Conservation (phyloP, 2,329 filamentous ascomycete genomes). For the Samsoniella hepiali region DNA sequence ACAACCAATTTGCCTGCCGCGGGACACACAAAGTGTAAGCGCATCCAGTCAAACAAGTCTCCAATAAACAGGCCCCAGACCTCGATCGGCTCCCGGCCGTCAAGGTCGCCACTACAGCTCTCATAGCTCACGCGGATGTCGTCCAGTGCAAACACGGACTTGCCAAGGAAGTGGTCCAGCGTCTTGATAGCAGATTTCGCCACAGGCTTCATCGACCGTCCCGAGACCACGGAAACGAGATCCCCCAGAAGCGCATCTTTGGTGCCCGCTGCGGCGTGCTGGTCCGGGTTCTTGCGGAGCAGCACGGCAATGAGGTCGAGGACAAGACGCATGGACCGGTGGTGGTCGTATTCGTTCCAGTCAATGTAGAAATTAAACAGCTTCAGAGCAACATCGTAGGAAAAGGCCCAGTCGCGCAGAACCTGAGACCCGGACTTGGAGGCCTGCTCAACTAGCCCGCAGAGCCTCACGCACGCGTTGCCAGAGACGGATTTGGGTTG, state of each 20-base stretch:
- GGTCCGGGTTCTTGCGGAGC: slow-evolving; percentile 47
- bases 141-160: slow-evolving; percentile 50
- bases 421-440: slow-evolving; percentile 45
- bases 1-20: slow-evolving; percentile 60
- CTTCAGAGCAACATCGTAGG: slow-evolving; percentile 42
- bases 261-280: slow-evolving; percentile 34
- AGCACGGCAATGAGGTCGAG: slow-evolving; percentile 55
- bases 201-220: slow-evolving; percentile 58
- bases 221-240: slow-evolving; percentile 57
- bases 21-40: slow-evolving; percentile 55
- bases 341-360: slow-evolving; percentile 64
- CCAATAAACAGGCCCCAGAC: slow-evolving; percentile 51
- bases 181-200: slow-evolving; percentile 69
- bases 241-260: slow-evolving; percentile 47
- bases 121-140: slow-evolving; percentile 45
- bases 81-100: slow-evolving; percentile 21
- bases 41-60: slow-evolving; percentile 54
- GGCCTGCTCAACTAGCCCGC: slow-evolving; percentile 59
- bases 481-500: slow-evolving; percentile 55
- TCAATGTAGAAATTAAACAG: slow-evolving; percentile 63
- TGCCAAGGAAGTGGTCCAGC: slow-evolving; percentile 63
- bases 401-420: slow-evolving; percentile 51
- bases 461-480: slow-evolving; percentile 56
- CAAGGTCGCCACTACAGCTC: slow-evolving; percentile 31
- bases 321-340: slow-evolving; percentile 60